Conservation (phyloP, 148 eudicot species). For the Camellia japonica region DNA sequence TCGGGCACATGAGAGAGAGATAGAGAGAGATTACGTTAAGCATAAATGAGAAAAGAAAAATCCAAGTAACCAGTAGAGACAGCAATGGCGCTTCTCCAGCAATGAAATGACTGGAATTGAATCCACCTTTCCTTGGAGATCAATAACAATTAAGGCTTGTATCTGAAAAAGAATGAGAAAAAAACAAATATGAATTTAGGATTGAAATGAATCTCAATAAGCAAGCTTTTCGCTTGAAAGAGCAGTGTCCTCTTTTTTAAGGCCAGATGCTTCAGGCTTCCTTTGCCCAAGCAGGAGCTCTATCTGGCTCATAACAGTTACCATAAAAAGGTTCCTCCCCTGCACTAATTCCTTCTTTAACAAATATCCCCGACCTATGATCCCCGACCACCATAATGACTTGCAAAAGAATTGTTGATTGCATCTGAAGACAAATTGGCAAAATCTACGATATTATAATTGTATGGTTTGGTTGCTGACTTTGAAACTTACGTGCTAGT, state of each 20-base stretch:
- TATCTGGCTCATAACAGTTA: slow-evolving; percentile 82
- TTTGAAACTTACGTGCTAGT: too few species aligned
- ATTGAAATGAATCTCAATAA: slow-evolving; percentile 11
- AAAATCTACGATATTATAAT: too few species aligned
- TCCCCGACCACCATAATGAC: slow-evolving; percentile 97
- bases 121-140: slow-evolving; percentile 8
- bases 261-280: slow-evolving; percentile 76
- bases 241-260: slow-evolving; percentile 70
- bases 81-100: slow-evolving; percentile 15
- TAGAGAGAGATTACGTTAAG: neutral
- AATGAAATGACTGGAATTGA: slow-evolving; percentile 9
- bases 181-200: neutral
- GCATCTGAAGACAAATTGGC: too few species aligned
- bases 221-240: slow-evolving; percentile 85
- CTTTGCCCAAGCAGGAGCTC: slow-evolving; percentile 96
- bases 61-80: slow-evolving; percentile 7
- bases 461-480: too few species aligned
- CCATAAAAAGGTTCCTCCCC: slow-evolving; percentile 96
- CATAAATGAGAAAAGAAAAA: slow-evolving; percentile 5
- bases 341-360: slow-evolving; percentile 75
- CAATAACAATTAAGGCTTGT: neutral
- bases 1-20: too few species aligned
- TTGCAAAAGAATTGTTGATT: slow-evolving; percentile 33
- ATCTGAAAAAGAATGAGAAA: slow-evolving; percentile 20
- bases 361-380: slow-evolving; percentile 98